Evolutionary conservation across 306 rosid genomes (phyloP).

Genomic region (Fagus crenata): DNA sequence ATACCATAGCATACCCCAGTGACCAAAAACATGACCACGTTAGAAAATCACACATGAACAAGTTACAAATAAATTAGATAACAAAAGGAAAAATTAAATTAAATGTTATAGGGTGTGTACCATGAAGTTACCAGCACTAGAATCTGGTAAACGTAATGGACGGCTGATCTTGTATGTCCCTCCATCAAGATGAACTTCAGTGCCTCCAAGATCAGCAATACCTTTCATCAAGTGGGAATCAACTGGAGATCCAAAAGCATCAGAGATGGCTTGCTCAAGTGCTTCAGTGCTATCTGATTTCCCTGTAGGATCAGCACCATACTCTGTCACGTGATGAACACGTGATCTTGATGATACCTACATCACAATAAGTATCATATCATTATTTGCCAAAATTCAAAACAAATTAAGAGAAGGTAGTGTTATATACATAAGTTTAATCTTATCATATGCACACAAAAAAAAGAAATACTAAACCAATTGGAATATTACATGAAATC

Average conservation of each 20-base stretch:
- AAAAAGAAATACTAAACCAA: no score
- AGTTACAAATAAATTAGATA: not conserved
- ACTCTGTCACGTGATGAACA: slow-evolving; percentile 35
- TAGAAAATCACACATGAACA: not conserved
- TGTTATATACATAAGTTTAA: not conserved
- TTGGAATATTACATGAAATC: no score
- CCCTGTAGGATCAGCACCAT: slow-evolving; percentile 51
- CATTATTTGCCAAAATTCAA: not conserved
- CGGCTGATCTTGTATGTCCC: slow-evolving; percentile 46
- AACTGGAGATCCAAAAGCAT: slow-evolving; percentile 25
- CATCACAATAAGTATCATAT: not conserved
- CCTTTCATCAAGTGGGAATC: slow-evolving; percentile 35
- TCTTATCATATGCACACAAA: not conserved
- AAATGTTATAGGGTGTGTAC: slow-evolving; percentile 2
- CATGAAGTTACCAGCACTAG: slow-evolving; percentile 39
- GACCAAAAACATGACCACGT: not conserved
- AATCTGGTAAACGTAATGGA: slow-evolving; percentile 34
- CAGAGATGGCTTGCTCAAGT: slow-evolving; percentile 33
- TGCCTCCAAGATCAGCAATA: slow-evolving; percentile 40
- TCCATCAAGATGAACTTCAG: slow-evolving; percentile 46
- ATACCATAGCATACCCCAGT: not conserved
- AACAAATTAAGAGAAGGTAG: no score
- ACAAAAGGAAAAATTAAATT: not conserved
- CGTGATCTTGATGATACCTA: slow-evolving; percentile 24
- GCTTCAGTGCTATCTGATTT: slow-evolving; percentile 44